A percentile compares a stretch with the other conserved stretches of the same genome.
Conservation (phyloP, 495 filamentous ascomycete species). For the Lepraria neglecta region DNA sequence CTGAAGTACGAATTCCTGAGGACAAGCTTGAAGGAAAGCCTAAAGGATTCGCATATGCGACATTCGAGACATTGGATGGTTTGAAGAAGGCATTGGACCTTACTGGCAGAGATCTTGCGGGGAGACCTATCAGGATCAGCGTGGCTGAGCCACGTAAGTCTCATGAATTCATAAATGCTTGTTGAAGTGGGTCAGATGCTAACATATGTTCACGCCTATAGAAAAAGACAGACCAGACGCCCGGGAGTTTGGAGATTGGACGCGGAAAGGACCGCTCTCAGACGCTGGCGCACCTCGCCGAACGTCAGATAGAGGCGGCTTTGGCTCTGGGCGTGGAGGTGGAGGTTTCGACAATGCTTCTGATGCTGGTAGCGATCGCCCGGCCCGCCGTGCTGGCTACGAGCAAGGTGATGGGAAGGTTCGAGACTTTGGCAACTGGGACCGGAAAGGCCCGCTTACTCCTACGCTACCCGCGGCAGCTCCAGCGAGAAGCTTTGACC, state of each 20-base stretch:
- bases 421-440: constrained; percentile 88
- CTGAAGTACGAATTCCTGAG: constrained; percentile 89
- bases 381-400: constrained; percentile 46
- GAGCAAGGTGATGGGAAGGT: constrained; percentile 69
- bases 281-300: constrained; percentile 51
- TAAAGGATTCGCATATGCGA: constrained; percentile 97
- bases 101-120: constrained; percentile 71
- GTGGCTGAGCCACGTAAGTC: constrained; percentile 78
- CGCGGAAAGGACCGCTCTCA: constrained; percentile 81
- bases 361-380: constrained; percentile 48
- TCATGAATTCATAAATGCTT: neutral
- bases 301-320: constrained; percentile 43
- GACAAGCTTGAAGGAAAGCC: constrained; percentile 85
- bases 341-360: constrained; percentile 47
- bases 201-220: constrained; percentile 33
- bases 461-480: constrained; percentile 54
- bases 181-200: constrained; percentile 7
- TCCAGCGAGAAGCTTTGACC: constrained; percentile 56
- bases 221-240: constrained; percentile 66
- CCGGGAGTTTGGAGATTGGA: constrained; percentile 73
- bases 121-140: constrained; percentile 79
- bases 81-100: constrained; percentile 84
- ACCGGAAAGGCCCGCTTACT: constrained; percentile 86
- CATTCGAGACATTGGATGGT: constrained; percentile 82
- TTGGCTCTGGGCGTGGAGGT: constrained; percentile 33